Evolutionary conservation across 2,329 filamentous ascomycete genomes (phyloP).

Genomic region (Thelonectria rubi): DNA sequence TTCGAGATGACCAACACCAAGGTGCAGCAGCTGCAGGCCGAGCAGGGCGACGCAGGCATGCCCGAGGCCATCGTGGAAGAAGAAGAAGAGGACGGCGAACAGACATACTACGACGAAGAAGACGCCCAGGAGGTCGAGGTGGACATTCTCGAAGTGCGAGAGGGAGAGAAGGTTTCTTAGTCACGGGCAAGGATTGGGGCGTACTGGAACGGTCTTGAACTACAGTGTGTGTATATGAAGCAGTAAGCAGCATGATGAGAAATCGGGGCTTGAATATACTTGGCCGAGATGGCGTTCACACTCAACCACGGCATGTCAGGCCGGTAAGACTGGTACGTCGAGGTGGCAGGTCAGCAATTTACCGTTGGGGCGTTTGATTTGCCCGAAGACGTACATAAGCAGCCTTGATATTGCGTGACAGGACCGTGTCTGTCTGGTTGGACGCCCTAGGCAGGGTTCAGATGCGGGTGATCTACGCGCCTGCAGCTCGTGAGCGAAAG

Average conservation of each 20-base stretch:
- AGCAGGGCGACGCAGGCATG: slow-evolving; percentile 38
- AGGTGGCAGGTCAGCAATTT: neutral
- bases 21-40: slow-evolving; percentile 59
- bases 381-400: neutral
- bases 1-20: slow-evolving; percentile 88
- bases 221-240: slow-evolving; percentile 1
- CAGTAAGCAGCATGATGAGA: slow-evolving; percentile 3
- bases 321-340: neutral
- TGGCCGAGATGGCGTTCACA: neutral
- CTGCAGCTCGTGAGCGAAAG: slow-evolving; percentile 8
- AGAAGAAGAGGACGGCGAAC: slow-evolving; percentile 45
- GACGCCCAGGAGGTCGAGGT: slow-evolving; percentile 46
- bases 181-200: slow-evolving; percentile 15
- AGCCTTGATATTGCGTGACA: slow-evolving; percentile 11
- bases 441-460: slow-evolving; percentile 12
- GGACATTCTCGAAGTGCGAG: slow-evolving; percentile 49
- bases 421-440: slow-evolving; percentile 1
- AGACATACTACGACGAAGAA: slow-evolving; percentile 44
- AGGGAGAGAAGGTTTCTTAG: slow-evolving; percentile 41
- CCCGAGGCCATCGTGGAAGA: slow-evolving; percentile 40
- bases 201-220: slow-evolving; percentile 14
- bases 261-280: slow-evolving; percentile 14
- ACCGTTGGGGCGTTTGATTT: neutral
- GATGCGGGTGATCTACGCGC: slow-evolving; percentile 23
- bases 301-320: neutral